Evolutionary conservation across 1,284 basidiomycete genomes (phyloP), one percentile per base, ranked within the genome.

Genomic region (Ceratobasidium sp.): DNA sequence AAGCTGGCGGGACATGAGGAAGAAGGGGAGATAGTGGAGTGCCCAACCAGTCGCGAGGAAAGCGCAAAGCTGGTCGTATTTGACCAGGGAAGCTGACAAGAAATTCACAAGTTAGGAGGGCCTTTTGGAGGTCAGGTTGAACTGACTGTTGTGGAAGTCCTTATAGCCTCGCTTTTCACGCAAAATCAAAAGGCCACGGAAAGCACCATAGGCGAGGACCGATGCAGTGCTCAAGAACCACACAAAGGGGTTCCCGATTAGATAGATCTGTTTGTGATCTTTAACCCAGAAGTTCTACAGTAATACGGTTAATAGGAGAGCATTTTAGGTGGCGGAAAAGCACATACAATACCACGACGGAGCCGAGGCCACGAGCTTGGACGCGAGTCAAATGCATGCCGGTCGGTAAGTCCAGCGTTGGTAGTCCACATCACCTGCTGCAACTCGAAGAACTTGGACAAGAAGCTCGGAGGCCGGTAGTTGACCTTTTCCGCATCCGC

Each of bases 391-490:
- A 93, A 99, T 0, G 91, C 91, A 80, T 99, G 98, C 24, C 95
- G 89, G 79, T 98, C 96, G 0, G 97, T 98, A 75, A 99, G 83
- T 0, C 95, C 96, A 27, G 94, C 93, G 79, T 99, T 99, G 27
- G 96, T 98, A n/a, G 88, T 90, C 95, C 96, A 98, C 97, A 99
- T 99, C 75, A 97, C 96, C 77, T 87, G 86, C 80, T 99, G 95
- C 43, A 99, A 85, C 81, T 99, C 97, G 80, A 87, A 85, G 85
- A 99, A 98, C 83, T 98, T 98, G 78, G 86, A 80, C 46, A 98
- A 83, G 85, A 99, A 99, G 3, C 91, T 88, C 2, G 97, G 95
- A 31, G 88, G 84, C 76, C 88, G 86, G 81, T 98, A 98, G 82
- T 98, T 99, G 81, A 97, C 91, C 82, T 90, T 95, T 11, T 88